A percentile compares a stretch with the other conserved stretches of the same genome.
These are phyloP conservation scores for Seiridium unicorne DNA, from an alignment of 2,329 filamentous ascomycete species.

Conservation along the genomic window DNA sequence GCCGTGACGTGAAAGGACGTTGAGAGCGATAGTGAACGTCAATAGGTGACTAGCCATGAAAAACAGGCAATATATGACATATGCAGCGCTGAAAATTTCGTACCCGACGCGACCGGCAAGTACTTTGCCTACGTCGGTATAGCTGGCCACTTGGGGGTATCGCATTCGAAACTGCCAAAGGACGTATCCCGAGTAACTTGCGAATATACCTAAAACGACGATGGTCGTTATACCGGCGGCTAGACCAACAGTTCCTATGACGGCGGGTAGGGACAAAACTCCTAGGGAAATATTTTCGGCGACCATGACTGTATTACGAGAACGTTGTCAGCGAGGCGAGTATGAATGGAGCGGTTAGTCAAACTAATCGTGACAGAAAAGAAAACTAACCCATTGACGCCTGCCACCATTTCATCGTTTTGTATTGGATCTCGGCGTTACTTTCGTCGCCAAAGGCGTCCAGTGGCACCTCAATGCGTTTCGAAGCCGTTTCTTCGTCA, in stretches of 20 bases:
- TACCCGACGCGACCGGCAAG: slow-evolving; percentile 53
- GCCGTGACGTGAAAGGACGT: slow-evolving; percentile 57
- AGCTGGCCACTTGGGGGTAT: slow-evolving; percentile 65
- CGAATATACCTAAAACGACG: slow-evolving; percentile 62
- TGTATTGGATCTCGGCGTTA: slow-evolving; percentile 29
- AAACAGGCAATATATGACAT: slow-evolving; percentile 63
- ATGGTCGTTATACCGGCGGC: slow-evolving; percentile 71
- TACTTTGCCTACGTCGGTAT: slow-evolving; percentile 63
- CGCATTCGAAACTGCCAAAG: slow-evolving; percentile 68
- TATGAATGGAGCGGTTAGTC: not conserved
- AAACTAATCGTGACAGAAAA: not conserved
- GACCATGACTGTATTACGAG: slow-evolving; percentile 32
- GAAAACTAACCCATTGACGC: slow-evolving; percentile 8
- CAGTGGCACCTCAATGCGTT: not conserved
- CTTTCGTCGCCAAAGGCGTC: slow-evolving; percentile 1
- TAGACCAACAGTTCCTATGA: slow-evolving; percentile 68
- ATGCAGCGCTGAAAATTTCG: slow-evolving; percentile 57
- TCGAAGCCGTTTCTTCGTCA: not conserved
- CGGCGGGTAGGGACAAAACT: slow-evolving; percentile 71
- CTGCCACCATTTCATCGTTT: slow-evolving; percentile 36
- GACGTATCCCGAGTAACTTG: slow-evolving; percentile 58
- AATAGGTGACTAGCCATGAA: slow-evolving; percentile 67
- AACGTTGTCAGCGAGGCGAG: slow-evolving; percentile 31
- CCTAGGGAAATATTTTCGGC: slow-evolving; percentile 43
- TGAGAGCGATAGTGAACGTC: slow-evolving; percentile 65